These are phyloP conservation scores for Fusarium sp. DNA, from an alignment of 2,329 filamentous ascomycete genomes.

Conservation along the genomic window DNA sequence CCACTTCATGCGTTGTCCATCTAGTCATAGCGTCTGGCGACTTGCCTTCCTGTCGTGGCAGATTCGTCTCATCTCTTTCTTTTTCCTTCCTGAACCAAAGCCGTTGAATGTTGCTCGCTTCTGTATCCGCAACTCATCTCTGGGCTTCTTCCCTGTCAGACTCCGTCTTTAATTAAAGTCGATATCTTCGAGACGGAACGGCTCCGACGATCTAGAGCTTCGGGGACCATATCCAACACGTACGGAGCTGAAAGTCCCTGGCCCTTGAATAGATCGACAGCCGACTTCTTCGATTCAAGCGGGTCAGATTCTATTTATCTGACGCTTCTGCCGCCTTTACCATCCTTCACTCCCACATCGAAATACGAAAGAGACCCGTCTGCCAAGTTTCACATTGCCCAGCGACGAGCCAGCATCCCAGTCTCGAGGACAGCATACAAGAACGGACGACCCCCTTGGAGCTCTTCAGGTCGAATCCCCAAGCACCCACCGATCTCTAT, in stretches of 20 bases:
- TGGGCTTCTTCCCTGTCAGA: slow-evolving; percentile 12
- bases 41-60: slow-evolving; percentile 40
- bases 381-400: slow-evolving; percentile 30
- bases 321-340: slow-evolving; percentile 27
- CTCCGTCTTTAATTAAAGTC: slow-evolving; percentile 25
- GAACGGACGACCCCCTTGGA: slow-evolving; percentile 31
- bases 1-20: slow-evolving; percentile 44
- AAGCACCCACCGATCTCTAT: slow-evolving; percentile 25
- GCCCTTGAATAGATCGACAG: slow-evolving; percentile 36
- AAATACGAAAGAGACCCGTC: slow-evolving; percentile 32
- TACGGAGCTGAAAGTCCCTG: slow-evolving; percentile 27
- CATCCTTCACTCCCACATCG: slow-evolving; percentile 22
- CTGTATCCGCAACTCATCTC: slow-evolving; percentile 30
- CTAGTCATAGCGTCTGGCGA: slow-evolving; percentile 41
- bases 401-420: slow-evolving; percentile 25
- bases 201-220: slow-evolving; percentile 33
- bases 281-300: slow-evolving; percentile 36
- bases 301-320: slow-evolving; percentile 37
- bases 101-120: slow-evolving; percentile 24
- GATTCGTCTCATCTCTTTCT: slow-evolving; percentile 47
- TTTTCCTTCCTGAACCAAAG: slow-evolving; percentile 34
- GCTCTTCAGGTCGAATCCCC: slow-evolving; percentile 26
- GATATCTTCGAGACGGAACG: slow-evolving; percentile 26
- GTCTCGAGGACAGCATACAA: slow-evolving; percentile 36
- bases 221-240: slow-evolving; percentile 16